These are phyloP conservation scores for Cyclotella distinguenda DNA, from an alignment of 108 stramenopile genomes.

Conservation along the genomic window DNA sequence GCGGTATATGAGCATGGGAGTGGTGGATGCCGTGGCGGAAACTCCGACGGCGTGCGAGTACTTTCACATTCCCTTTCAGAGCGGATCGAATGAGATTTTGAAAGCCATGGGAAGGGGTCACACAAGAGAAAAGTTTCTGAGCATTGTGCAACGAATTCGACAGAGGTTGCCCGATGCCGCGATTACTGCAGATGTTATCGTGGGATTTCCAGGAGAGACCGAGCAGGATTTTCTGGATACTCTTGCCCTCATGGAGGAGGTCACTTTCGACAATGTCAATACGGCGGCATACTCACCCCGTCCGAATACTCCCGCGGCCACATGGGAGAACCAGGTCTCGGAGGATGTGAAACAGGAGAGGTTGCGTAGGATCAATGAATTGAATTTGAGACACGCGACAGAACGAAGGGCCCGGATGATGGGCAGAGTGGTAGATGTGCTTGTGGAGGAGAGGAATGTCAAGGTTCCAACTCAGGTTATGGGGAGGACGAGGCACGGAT, in stretches of 20 bases:
- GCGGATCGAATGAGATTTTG: constrained; percentile 85
- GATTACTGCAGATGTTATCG: constrained; percentile 91
- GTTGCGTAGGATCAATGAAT: constrained; percentile 82
- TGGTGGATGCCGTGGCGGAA: constrained; percentile 92
- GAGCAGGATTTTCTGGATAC: constrained; percentile 94
- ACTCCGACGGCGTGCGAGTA: constrained; percentile 81
- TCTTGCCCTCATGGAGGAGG: constrained; percentile 88
- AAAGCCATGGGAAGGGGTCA: constrained; percentile 95
- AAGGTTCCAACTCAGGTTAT: constrained; percentile 86
- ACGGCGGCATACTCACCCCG: constrained; percentile 84
- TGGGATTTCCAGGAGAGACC: constrained; percentile 97
- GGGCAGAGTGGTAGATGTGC: constrained; percentile 85
- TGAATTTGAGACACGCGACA: constrained; percentile 84
- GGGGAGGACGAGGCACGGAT: constrained; percentile 91
- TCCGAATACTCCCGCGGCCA: constrained; percentile 86
- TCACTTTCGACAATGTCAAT: constrained; percentile 80
- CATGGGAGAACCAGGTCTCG: constrained; percentile 75
- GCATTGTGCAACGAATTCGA: constrained; percentile 89
- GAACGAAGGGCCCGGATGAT: constrained; percentile 90
- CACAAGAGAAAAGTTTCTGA: constrained; percentile 88
- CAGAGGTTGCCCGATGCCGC: constrained; percentile 89
- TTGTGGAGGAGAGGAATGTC: constrained; percentile 95
- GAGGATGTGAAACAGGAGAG: constrained; percentile 89
- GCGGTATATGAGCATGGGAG: constrained; percentile 92
- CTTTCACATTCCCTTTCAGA: constrained; percentile 95